Conservation (phyloP, 306 rosid species). For the Quercus berberidifolia region DNA sequence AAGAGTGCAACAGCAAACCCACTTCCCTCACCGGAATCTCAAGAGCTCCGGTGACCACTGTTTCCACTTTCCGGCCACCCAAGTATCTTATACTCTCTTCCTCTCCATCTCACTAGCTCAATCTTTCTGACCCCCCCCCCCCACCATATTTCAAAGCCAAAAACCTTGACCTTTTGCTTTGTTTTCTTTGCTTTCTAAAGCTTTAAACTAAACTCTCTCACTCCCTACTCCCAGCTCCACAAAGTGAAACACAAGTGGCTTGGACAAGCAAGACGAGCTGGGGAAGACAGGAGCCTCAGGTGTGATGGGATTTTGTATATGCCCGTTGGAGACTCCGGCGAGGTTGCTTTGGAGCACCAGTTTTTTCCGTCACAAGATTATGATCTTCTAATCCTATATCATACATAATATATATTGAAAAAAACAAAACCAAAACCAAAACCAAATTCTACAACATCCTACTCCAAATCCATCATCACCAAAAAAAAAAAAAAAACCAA, state of each 20-base stretch:
- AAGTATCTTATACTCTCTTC: neutral
- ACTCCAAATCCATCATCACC: neutral
- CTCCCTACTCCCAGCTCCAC: neutral
- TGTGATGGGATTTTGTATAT: conserved; percentile 91
- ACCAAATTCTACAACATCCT: neutral
- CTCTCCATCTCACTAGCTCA: neutral
- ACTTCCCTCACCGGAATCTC: conserved; percentile 24
- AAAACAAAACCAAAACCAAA: neutral
- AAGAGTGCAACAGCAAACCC: neutral
- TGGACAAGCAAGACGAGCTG: conserved; percentile 25
- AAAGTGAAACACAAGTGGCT: conserved; percentile 23
- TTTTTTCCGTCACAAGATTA: conserved; percentile 98
- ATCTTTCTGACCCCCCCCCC: neutral
- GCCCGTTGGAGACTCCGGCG: conserved; percentile 84
- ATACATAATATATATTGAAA: neutral
- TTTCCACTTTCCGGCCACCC: neutral
- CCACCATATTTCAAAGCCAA: neutral
- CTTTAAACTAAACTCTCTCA: neutral
- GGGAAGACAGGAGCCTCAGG: conserved; percentile 36
- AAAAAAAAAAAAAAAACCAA: too few species aligned
- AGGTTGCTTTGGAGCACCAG: conserved; percentile 97
- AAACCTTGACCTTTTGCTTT: neutral
- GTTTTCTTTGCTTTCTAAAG: neutral
- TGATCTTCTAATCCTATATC: conserved; percentile 61
- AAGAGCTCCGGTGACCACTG: conserved; percentile 21